Evolutionary conservation across 768 basidiomycete genomes (phyloP), one percentile per base, ranked within the genome.

Genomic region (Hericium coralloides): DNA sequence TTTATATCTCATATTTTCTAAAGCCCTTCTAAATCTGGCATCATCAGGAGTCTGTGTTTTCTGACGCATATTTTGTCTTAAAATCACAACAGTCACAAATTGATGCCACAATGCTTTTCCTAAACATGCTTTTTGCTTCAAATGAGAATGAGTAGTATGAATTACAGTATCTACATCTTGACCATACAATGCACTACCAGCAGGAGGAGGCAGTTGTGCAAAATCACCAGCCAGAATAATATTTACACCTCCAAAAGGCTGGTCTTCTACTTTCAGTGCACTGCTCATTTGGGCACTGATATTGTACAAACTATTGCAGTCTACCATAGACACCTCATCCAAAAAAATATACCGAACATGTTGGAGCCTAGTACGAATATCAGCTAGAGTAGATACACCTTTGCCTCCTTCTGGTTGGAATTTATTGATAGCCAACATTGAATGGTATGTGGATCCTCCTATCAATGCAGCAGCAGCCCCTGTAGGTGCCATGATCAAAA

Each of bases 151-250:
- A 47, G 51, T 25, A 14, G 20, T 49, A 36, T 58, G 31, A 6
- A 22, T 36, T 14, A 25, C 31, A 23, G 18, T 38, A 12, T 49
- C 50, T 12, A 56, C 57, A 26, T 26, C 37, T 31, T 1, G 0
- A 25, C 56, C 63, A 47, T 68, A 73, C 5, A 71, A 43, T n/a
- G 64, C 18, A 17, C 26, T 14, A 22, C 45, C 26, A 62, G 67
- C 26, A 71, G 38, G 26, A 9, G 58, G 76, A 3, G 73, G 72
- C 0, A 78, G 58, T 47, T 79, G 76, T 2, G 72, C 74, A 68
- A 77, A 76, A 55, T 78, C 76, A n/a, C 75, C 75, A 17, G 75
- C 74, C 56, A 77, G 68, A 18, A 77, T 72, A 49, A 78, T 66
- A 55, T 73, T 73, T 26, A 73, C 66, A 0, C 74, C 73, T 22